Evolutionary conservation across 2,329 filamentous ascomycete genomes (phyloP).

Genomic region (Ophiocordyceps camponoti-saundersi): DNA sequence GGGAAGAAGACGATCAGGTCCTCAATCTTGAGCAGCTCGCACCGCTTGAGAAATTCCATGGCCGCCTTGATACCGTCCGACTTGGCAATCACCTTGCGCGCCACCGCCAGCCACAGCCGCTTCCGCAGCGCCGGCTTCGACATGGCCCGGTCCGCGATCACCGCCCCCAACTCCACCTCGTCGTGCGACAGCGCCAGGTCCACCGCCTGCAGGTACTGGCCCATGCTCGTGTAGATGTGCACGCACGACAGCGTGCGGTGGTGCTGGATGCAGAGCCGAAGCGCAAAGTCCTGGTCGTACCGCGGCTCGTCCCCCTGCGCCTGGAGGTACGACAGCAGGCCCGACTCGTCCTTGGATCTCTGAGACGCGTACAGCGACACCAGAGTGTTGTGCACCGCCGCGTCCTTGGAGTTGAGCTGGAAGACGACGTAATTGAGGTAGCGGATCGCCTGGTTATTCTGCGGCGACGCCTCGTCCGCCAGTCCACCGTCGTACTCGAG

Average conservation of each 20-base stretch:
- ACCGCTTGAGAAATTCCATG: conserved; percentile 83
- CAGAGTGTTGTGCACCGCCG: conserved; percentile 90
- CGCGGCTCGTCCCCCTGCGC: conserved; percentile 72
- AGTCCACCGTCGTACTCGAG: conserved; percentile 81
- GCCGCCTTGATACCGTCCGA: conserved; percentile 80
- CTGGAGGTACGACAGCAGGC: conserved; percentile 76
- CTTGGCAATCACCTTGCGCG: conserved; percentile 80
- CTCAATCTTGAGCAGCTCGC: conserved; percentile 84
- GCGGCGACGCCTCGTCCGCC: conserved; percentile 40
- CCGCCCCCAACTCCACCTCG: conserved; percentile 75
- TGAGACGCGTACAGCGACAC: conserved; percentile 92
- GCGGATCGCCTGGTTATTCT: conserved; percentile 73
- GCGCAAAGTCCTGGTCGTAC: conserved; percentile 91
- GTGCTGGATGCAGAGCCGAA: conserved; percentile 88
- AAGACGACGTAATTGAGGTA: conserved; percentile 92
- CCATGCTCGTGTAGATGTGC: conserved; percentile 95
- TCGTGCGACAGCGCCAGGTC: conserved; percentile 81
- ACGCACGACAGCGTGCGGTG: conserved; percentile 86
- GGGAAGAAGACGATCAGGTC: conserved; percentile 97
- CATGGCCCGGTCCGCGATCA: conserved; percentile 74
- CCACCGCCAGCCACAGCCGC: conserved; percentile 87
- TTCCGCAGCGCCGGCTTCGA: conserved; percentile 70
- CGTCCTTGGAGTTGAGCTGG: conserved; percentile 59
- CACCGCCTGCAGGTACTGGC: conserved; percentile 82
- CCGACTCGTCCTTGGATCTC: conserved; percentile 65